phyloP scores from a whole-genome alignment of 768 basidiomycete species.

The Collybia nuda region DNA sequence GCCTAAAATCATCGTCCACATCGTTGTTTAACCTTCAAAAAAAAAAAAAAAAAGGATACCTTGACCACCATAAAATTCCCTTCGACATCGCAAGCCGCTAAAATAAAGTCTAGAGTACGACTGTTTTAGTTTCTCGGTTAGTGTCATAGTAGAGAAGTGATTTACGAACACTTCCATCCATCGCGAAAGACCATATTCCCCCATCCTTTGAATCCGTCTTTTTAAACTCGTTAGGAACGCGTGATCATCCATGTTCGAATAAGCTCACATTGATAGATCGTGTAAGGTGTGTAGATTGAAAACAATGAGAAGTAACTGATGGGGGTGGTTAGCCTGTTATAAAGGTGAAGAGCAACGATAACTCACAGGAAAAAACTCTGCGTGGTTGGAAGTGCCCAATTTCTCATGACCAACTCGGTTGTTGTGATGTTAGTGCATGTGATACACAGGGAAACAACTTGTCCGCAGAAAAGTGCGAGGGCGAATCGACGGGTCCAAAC shows the following conservation, averaged over 20 bases:
- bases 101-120: constrained; percentile 61
- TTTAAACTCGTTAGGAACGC: not conserved
- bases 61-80: constrained; percentile 87
- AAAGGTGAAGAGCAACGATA: not conserved
- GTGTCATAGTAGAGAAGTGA: not conserved
- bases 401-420: constrained; percentile 66
- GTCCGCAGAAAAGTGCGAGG: constrained; percentile 71
- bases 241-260: not conserved
- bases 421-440: constrained; percentile 89
- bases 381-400: constrained; percentile 77
- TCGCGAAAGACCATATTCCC: constrained; percentile 66
- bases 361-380: constrained; percentile 84
- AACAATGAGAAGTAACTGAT: constrained; percentile 78
- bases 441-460: constrained; percentile 84
- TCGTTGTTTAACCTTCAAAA: not conserved
- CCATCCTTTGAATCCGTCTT: constrained; percentile 88
- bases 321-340: not conserved
- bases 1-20: constrained; percentile 42
- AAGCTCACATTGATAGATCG: constrained; percentile 77
- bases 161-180: constrained; percentile 81
- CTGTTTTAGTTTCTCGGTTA: constrained; percentile 1
- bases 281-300: constrained; percentile 81
- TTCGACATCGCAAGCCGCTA: constrained; percentile 83
- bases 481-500: constrained; percentile 78
- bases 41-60: constrained; percentile 27